A percentile compares a stretch with the other conserved stretches of the same genome.
Evolutionary conservation across 257 asterid genomes (phyloP).

Genomic region (Capsicum pubescens): DNA sequence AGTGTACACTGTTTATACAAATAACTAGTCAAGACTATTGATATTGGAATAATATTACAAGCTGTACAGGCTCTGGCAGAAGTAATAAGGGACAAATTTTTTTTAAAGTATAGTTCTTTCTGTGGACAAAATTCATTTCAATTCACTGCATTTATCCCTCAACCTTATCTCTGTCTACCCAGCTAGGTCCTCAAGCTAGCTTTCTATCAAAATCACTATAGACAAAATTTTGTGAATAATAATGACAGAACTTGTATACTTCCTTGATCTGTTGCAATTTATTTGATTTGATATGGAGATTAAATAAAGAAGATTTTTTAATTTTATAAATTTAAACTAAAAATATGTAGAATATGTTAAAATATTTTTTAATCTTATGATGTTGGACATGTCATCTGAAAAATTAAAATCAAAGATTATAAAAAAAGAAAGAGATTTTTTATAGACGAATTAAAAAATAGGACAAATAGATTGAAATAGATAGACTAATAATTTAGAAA

Average conservation of each 20-base stretch:
- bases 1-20: neutral
- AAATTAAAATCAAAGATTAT: too few relatives aligned
- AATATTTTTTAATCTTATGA: too few relatives aligned
- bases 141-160: neutral
- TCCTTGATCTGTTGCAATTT: too few relatives aligned
- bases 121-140: conserved; percentile 17
- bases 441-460: too few relatives aligned
- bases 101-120: neutral
- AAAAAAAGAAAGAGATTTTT: too few relatives aligned
- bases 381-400: too few relatives aligned
- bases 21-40: neutral
- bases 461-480: too few relatives aligned
- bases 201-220: neutral
- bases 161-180: conserved; percentile 13
- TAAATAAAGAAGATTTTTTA: too few relatives aligned
- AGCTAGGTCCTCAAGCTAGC: neutral
- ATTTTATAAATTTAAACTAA: too few relatives aligned
- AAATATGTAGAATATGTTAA: too few relatives aligned
- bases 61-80: neutral
- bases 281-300: too few relatives aligned
- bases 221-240: neutral
- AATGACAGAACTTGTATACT: neutral
- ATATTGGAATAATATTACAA: neutral
- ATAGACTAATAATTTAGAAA: neutral
- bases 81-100: neutral